phyloP scores from a whole-genome alignment of 345 rosid species.

The Erodium maritimum region DNA sequence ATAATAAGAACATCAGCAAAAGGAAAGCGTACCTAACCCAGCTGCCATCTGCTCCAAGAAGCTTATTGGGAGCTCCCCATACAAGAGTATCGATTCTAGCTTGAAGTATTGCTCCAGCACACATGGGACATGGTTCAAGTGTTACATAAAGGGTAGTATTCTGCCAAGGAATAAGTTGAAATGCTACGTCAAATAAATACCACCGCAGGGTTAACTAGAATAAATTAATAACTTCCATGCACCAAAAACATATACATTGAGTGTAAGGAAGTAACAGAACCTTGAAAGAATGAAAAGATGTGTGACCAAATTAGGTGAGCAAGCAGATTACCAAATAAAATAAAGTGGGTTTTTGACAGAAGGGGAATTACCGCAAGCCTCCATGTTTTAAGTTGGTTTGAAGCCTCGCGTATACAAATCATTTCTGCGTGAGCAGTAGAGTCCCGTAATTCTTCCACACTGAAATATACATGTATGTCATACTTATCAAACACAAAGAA shows the following conservation, averaged over 20 bases:
- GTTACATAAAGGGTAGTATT: conserved; percentile 84
- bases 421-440: conserved; percentile 98
- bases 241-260: background rate
- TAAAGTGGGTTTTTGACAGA: background rate
- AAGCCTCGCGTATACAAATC: conserved; percentile 88
- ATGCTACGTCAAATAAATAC: background rate
- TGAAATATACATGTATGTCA: conserved; percentile 21
- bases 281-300: background rate
- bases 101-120: conserved; percentile 98
- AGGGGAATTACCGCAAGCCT: conserved; percentile 66
- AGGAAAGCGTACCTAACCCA: conserved; percentile 67
- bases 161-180: conserved; percentile 22
- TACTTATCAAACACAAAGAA: background rate
- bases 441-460: conserved; percentile 91
- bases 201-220: background rate
- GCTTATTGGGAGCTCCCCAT: conserved; percentile 99
- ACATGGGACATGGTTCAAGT: conserved; percentile 94
- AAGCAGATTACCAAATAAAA: background rate
- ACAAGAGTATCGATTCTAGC: conserved; percentile 79
- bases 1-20: background rate
- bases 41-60: conserved; percentile 97
- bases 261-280: background rate
- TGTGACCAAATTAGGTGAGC: background rate
- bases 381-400: conserved; percentile 63
- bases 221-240: no score